phyloP scores from a whole-genome alignment of 73 alveolate genomes.

The Paramecium tetraurelia region DNA sequence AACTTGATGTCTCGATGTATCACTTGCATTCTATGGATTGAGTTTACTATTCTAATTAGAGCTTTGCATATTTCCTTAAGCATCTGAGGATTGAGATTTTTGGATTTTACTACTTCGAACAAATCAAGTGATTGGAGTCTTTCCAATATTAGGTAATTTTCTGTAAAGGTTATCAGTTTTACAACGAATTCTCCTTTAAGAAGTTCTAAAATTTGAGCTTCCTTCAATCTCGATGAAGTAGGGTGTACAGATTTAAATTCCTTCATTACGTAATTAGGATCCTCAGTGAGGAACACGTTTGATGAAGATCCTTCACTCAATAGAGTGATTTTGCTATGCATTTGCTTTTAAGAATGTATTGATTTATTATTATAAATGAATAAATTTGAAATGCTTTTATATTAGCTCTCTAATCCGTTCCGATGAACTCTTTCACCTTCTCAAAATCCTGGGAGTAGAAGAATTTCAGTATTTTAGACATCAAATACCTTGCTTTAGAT shows the following conservation, averaged over 20 bases:
- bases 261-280: neutral
- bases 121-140: neutral
- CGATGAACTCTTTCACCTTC: neutral
- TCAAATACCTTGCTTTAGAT: neutral
- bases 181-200: neutral
- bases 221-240: neutral
- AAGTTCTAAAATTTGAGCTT: neutral
- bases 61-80: neutral
- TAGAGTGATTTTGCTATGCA: neutral
- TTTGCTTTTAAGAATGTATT: neutral
- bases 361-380: neutral
- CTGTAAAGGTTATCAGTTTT: neutral
- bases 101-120: neutral
- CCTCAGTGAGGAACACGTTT: neutral
- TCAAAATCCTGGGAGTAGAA: neutral
- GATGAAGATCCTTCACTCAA: conserved; percentile 15
- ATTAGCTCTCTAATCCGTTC: neutral
- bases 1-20: conserved; percentile 8
- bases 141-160: neutral
- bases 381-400: neutral
- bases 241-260: neutral
- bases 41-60: neutral
- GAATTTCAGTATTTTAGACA: neutral
- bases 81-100: neutral
- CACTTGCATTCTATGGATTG: neutral